Percentiles rank a stretch among this genome's conserved stretches.
phyloP scores from a whole-genome alignment of 1,284 basidiomycete genomes.

The Microbotryum saponariae region DNA sequence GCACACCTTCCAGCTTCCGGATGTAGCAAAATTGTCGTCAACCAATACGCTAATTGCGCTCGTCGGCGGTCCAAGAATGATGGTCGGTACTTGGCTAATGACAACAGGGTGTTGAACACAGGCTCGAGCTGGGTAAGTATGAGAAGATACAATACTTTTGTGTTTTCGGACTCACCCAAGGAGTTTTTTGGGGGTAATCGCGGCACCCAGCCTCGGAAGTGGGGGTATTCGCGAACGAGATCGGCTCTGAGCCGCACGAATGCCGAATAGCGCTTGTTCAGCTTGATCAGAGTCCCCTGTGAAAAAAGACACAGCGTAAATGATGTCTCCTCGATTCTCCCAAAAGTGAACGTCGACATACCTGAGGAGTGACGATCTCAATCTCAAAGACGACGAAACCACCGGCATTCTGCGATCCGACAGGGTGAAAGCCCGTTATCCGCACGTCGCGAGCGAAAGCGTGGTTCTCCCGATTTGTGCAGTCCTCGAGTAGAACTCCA shows the following conservation, averaged over 20 bases:
- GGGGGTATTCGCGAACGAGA: conserved; percentile 51
- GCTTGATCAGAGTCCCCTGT: conserved; percentile 56
- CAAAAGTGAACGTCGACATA: background rate
- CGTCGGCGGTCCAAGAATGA: conserved; percentile 64
- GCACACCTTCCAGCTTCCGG: conserved; percentile 61
- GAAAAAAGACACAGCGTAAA: background rate
- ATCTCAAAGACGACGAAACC: conserved; percentile 36
- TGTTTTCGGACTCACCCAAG: conserved; percentile 46
- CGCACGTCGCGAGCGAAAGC: conserved; percentile 27
- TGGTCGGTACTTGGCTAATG: conserved; percentile 49
- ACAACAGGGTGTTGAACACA: background rate
- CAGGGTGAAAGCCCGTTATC: conserved; percentile 29
- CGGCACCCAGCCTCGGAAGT: conserved; percentile 52
- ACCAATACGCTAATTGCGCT: conserved; percentile 58
- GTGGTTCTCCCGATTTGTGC: conserved; percentile 14
- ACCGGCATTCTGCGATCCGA: conserved; percentile 27
- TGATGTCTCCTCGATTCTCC: background rate
- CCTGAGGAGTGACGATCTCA: conserved; percentile 29
- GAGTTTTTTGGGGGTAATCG: conserved; percentile 61
- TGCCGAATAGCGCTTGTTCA: conserved; percentile 61
- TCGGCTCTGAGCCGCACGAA: conserved; percentile 54
- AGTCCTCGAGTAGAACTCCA: conserved; percentile 29
- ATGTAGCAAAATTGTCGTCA: conserved; percentile 57
- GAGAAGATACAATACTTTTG: background rate
- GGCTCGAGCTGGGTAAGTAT: background rate